Percentiles rank a stretch among this genome's conserved stretches.
phyloP scores from a whole-genome alignment of 768 basidiomycete genomes.

The Lentinula boryana region DNA sequence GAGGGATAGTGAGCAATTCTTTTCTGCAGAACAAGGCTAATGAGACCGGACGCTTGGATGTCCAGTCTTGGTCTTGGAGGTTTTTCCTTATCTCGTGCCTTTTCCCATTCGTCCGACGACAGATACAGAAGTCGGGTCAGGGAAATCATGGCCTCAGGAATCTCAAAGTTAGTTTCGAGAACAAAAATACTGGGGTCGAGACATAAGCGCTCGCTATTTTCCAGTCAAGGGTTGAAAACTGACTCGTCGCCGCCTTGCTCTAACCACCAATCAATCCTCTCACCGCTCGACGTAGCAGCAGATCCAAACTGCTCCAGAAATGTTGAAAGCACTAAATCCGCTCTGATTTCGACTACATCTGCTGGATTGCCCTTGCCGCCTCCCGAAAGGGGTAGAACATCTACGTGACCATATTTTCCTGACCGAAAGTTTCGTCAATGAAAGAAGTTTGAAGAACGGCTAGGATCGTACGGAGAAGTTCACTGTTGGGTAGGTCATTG shows the following conservation, averaged over 20 bases:
- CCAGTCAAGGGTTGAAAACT: conserved; percentile 16
- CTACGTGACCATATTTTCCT: conserved; percentile 81
- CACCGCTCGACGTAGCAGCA: conserved; percentile 22
- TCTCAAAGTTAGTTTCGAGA: conserved; percentile 42
- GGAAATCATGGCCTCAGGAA: conserved; percentile 55
- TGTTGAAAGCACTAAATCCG: conserved; percentile 55
- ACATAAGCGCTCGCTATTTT: not conserved
- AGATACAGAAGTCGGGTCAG: conserved; percentile 61
- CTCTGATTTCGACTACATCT: conserved; percentile 73
- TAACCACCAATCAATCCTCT: conserved; percentile 90
- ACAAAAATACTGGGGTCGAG: conserved; percentile 43
- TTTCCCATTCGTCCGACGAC: conserved; percentile 51
- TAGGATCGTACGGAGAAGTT: conserved; percentile 61
- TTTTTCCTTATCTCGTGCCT: conserved; percentile 53
- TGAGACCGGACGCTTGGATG: conserved; percentile 35
- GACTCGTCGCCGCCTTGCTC: conserved; percentile 90
- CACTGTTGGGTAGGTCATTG: conserved; percentile 87
- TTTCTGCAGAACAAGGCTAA: conserved; percentile 39
- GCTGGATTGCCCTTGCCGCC: conserved; percentile 63
- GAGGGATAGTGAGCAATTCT: conserved; percentile 55
- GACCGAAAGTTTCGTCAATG: not conserved
- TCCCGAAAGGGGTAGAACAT: conserved; percentile 52
- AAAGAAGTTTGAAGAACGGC: not conserved
- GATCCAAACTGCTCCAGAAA: conserved; percentile 13
- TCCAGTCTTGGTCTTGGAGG: conserved; percentile 71